Evolutionary conservation across 1,139 yeast species (phyloP).

Genomic region (Dujonia santamariae): DNA sequence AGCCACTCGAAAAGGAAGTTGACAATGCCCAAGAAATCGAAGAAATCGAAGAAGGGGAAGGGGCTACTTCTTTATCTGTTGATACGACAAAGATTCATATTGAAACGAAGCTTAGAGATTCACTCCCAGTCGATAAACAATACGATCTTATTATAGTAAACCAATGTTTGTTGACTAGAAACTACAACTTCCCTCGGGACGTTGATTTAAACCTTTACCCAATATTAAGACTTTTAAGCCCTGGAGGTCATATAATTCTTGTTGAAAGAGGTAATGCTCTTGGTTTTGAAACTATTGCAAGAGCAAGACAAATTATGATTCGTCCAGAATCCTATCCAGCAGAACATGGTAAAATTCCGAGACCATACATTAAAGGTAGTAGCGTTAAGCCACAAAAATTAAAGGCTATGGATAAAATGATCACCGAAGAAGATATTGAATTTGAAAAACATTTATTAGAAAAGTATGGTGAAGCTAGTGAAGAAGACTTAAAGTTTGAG

Average conservation of each 20-base stretch:
- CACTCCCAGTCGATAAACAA: slow-evolving; percentile 43
- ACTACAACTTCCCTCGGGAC: slow-evolving; percentile 62
- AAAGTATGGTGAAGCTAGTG: slow-evolving; percentile 39
- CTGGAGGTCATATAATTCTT: slow-evolving; percentile 74
- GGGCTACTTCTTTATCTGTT: slow-evolving; percentile 32
- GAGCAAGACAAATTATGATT: slow-evolving; percentile 85
- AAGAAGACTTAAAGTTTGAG: slow-evolving; percentile 48
- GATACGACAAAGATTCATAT: slow-evolving; percentile 53
- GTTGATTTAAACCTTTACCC: slow-evolving; percentile 68
- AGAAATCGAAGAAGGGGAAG: background rate
- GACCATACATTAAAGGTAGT: slow-evolving; percentile 64
- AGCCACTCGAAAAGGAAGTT: slow-evolving; percentile 10
- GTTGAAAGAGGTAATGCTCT: slow-evolving; percentile 87
- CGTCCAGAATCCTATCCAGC: slow-evolving; percentile 68
- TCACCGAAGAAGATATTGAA: slow-evolving; percentile 31
- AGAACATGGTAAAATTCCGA: slow-evolving; percentile 64
- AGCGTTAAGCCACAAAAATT: slow-evolving; percentile 38
- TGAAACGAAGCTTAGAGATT: slow-evolving; percentile 50
- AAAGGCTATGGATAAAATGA: slow-evolving; percentile 33
- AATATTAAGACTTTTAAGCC: slow-evolving; percentile 59
- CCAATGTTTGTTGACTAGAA: slow-evolving; percentile 68
- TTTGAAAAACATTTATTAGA: slow-evolving; percentile 30
- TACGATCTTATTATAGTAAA: slow-evolving; percentile 87
- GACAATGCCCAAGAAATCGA: slow-evolving; percentile 17
- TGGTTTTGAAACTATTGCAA: slow-evolving; percentile 84